Base-by-base conservation (phyloP, 345 rosid species). In the Trapa incisa region DNA sequence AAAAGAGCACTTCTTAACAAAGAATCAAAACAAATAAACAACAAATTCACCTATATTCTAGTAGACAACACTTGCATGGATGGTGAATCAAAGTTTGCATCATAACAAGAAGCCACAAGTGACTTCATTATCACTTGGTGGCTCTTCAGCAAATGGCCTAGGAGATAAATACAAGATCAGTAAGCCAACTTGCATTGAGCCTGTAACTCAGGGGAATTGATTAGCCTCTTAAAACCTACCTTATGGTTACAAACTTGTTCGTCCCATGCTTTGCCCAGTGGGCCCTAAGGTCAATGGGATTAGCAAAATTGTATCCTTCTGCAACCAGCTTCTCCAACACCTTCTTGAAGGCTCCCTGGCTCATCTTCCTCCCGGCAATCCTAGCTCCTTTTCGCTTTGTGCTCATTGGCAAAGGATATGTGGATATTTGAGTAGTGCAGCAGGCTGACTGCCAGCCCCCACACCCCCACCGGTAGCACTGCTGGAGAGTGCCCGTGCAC, bases 391-490 rank as follows among this genome's bases (percentile, higher is more conserved):
- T 94, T 35, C 96, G 79, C 69, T 94, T 94, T 45, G 96, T 91
- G 84, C 96, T 89, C 96, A 89, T 91, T 0, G 97, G 99, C 70
- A 94, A 75, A 6, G 99, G 99, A 70, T 94, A 90, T 83, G 87
- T 85, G 14, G 99, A 92, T 2, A 92, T 83, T 74, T 84, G 87
- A 0, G 97, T 92, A 1, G 98, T 92, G 66, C 98, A 92, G 68
- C 98, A 92, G 17, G 98, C 96, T 0, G 97, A 92, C 75, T 92
- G 98, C 98, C 99, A 94, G 68, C 99, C 99, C 39, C 99, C 99
- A 56, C 97, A 88, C 35, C 99, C 99, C 99, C 99, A 94, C 37
- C 97, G 87, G 70, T 94, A 94, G 66, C 99, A 94, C 64, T 91
- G 99, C 82, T 87, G 97, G 38, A 96, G 84, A 66, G 79, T 62